Evolutionary conservation across 257 asterid species (phyloP).

Genomic region (Phtheirospermum japonicum): DNA sequence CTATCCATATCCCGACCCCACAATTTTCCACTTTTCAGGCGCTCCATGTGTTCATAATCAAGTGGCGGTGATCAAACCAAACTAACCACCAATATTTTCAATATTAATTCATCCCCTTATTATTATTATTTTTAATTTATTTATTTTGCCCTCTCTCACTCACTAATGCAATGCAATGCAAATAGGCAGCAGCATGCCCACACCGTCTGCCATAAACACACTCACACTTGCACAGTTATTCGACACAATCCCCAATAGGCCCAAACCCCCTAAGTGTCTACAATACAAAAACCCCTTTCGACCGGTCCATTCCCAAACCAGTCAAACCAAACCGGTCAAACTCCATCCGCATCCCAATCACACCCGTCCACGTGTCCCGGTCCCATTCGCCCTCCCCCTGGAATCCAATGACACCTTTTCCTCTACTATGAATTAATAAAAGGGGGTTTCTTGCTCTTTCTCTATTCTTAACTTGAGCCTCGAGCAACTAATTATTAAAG

Average conservation of each 20-base stretch:
- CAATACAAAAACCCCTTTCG: neutral
- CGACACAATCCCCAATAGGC: conserved; percentile 1
- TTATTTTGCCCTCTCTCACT: too few species aligned
- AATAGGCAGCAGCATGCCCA: too few species aligned
- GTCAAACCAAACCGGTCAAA: conserved; percentile 50
- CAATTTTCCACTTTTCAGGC: conserved; percentile 31
- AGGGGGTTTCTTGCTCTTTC: neutral
- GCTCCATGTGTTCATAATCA: conserved; percentile 50
- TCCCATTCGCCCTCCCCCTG: conserved; percentile 6
- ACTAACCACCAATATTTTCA: conserved; percentile 19
- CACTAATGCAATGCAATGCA: too few species aligned
- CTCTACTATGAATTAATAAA: conserved; percentile 14
- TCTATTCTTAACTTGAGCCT: conserved; percentile 28
- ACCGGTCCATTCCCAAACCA: conserved; percentile 23
- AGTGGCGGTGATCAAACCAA: conserved; percentile 32
- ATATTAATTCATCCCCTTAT: neutral
- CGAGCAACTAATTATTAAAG: too few species aligned
- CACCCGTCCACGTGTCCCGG: conserved; percentile 35
- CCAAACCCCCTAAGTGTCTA: neutral
- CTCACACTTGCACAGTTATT: neutral
- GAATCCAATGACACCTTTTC: conserved; percentile 57
- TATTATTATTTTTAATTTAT: neutral
- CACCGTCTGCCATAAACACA: conserved; percentile 22
- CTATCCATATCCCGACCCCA: conserved; percentile 7
- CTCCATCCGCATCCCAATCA: conserved; percentile 31